Evolutionary conservation across 2,329 filamentous ascomycete species (phyloP).

Genomic region (Colletotrichum paranaense): DNA sequence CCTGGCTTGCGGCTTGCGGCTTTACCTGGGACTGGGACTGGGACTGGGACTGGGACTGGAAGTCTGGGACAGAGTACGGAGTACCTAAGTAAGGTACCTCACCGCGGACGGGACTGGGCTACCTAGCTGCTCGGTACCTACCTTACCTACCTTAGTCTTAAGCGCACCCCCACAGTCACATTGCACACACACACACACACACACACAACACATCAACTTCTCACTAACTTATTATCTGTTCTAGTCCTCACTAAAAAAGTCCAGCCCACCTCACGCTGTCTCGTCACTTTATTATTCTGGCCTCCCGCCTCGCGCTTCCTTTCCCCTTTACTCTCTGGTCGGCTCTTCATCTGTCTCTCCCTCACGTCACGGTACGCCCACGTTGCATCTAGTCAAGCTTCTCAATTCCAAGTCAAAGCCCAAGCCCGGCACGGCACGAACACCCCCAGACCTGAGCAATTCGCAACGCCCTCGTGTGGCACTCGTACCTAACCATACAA

Average conservation of each 20-base stretch:
- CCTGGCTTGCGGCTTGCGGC: not conserved
- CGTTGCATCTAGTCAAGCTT: not conserved
- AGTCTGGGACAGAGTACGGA: not conserved
- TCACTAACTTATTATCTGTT: slow-evolving; percentile 29
- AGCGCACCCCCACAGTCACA: slow-evolving; percentile 31
- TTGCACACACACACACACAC: slow-evolving; percentile 15
- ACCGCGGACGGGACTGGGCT: not conserved
- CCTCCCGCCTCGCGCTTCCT: slow-evolving; percentile 4
- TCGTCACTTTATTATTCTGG: not conserved
- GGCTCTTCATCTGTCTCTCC: slow-evolving; percentile 12
- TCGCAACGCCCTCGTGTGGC: not conserved
- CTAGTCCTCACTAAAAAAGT: slow-evolving; percentile 33
- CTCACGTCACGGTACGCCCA: not conserved
- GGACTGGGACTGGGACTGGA: no score
- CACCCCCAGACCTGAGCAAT: not conserved
- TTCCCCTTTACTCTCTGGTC: slow-evolving; percentile 1
- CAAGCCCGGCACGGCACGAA: not conserved
- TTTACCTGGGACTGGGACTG: no score
- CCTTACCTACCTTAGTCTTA: slow-evolving; percentile 17
- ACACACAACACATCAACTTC: slow-evolving; percentile 4
- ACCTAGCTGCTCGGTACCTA: not conserved
- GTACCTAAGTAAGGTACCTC: not conserved
- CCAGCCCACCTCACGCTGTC: slow-evolving; percentile 11
- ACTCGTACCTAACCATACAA: not conserved
- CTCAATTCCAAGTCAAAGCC: not conserved